Base-by-base conservation (phyloP, 2,329 filamentous ascomycete genomes). In the Colletotrichum camelliae region DNA sequence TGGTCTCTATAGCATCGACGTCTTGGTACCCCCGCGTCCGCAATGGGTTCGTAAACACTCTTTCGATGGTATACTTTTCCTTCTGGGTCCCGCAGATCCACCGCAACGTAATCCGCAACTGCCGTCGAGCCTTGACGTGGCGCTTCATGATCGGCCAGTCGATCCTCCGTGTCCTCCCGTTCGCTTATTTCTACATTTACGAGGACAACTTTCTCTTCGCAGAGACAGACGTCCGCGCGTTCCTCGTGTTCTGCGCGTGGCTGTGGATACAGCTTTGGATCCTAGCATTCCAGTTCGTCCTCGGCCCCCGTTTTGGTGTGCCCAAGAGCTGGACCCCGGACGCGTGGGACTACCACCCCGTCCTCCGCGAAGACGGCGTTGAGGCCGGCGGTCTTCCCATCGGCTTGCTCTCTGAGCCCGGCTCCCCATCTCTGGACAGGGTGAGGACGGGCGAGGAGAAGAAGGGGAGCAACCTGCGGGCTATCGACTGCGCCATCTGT, bases 341-440 rank as follows among this genome's bases (percentile, higher is more conserved):
- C 72, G 95, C 94, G 1, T 99, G 98, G 90, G 96, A 99, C 81
- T 99, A 99, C 83, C 96, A 99, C 83, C 96, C 96, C 0, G 89
- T 98, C 4, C 88, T 99, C 27, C 92, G 95, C 33, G 94, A 96
- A 80, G 96, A 98, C 77, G 94, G 93, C 75, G 85, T 95, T 61
- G 94, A 98, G 86, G 92, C 94, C 21, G 95, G 94, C 24, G 93
- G 92, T 1, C 85, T 98, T 77, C 96, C 96, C 0, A 94, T 98
- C 74, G 95, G 96, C 1, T 89, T 95, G 18, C 88, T 91, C 3
- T 82, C 80, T 67, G 74, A 76, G 66, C 74, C 74, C 15, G 74
- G 66, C 7, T 76, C 74, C 35, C 74, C 74, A 12, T 85, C 77
- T 65, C 79, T 79, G 70, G 83, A 83, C 72, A 79, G 83, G 74